phyloP scores from a whole-genome alignment of 2,329 filamentous ascomycete genomes.

The Cryphonectria japonica region DNA sequence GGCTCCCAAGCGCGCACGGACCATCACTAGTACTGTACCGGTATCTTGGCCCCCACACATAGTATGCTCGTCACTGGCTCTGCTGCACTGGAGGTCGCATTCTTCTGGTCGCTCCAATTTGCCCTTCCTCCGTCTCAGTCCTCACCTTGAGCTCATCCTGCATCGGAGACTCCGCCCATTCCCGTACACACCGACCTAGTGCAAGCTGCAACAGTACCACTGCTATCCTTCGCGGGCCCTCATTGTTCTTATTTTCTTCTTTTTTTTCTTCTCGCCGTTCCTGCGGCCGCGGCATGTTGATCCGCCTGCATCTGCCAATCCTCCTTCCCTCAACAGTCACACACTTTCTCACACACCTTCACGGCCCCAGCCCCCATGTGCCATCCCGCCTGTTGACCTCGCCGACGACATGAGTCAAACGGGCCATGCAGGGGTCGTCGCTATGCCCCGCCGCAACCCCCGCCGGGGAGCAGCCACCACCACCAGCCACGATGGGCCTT shows the following conservation, averaged over 20 bases:
- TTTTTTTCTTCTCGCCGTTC: not conserved
- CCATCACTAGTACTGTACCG: not conserved
- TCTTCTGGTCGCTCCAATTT: not conserved
- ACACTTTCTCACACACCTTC: not conserved
- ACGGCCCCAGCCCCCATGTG: not conserved
- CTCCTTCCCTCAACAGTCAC: not conserved
- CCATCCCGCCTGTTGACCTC: slow-evolving; percentile 1
- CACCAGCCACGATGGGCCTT: slow-evolving; percentile 8
- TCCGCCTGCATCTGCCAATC: not conserved
- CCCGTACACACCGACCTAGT: not conserved
- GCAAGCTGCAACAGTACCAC: slow-evolving; percentile 1
- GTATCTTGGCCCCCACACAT: not conserved
- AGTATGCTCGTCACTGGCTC: not conserved
- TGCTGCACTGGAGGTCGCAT: not conserved
- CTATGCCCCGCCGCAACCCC: slow-evolving; percentile 24
- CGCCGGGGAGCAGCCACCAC: slow-evolving; percentile 25
- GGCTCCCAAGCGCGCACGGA: not conserved
- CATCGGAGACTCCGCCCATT: slow-evolving; percentile 8
- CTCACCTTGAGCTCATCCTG: slow-evolving; percentile 1
- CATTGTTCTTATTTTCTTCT: not conserved
- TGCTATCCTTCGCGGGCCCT: not conserved
- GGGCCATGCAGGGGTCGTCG: slow-evolving; percentile 25
- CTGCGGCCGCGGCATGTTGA: slow-evolving; percentile 6
- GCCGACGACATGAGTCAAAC: slow-evolving; percentile 27
- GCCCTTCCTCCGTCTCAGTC: slow-evolving; percentile 8